phyloP scores from a whole-genome alignment of 441 rosid genomes.

The Erodium moschatum region DNA sequence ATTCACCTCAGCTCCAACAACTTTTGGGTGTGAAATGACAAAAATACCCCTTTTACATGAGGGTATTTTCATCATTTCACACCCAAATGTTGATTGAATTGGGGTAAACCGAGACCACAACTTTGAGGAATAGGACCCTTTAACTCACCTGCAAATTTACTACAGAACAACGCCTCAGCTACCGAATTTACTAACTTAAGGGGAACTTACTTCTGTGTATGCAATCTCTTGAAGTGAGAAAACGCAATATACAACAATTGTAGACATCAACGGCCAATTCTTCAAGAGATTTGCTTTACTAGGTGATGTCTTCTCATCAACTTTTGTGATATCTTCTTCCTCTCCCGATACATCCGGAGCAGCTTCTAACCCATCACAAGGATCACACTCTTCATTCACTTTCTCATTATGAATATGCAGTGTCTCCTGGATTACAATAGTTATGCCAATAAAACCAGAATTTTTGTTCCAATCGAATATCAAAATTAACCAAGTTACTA shows the following conservation, averaged over 20 bases:
- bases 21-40: too few species aligned
- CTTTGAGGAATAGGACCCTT: too few species aligned
- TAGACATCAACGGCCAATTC: conserved; percentile 55
- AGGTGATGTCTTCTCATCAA: conserved; percentile 23
- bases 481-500: background rate
- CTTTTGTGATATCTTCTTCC: conserved; percentile 19
- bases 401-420: conserved; percentile 36
- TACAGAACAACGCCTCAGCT: too few species aligned
- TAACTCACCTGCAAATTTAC: too few species aligned
- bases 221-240: conserved; percentile 63
- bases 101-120: too few species aligned
- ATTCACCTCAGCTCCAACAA: too few species aligned
- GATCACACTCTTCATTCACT: conserved; percentile 7
- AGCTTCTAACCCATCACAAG: conserved; percentile 18
- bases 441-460: background rate
- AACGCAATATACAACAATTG: conserved; percentile 44
- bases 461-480: background rate
- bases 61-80: too few species aligned
- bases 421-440: conserved; percentile 40
- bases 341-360: conserved; percentile 24
- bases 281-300: conserved; percentile 33
- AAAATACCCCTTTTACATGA: too few species aligned
- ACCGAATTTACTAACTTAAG: too few species aligned
- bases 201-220: conserved; percentile 44
- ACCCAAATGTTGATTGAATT: too few species aligned